Conservation (phyloP, 176 grass and related monocot genomes). For the Oryza glaberrima region DNA sequence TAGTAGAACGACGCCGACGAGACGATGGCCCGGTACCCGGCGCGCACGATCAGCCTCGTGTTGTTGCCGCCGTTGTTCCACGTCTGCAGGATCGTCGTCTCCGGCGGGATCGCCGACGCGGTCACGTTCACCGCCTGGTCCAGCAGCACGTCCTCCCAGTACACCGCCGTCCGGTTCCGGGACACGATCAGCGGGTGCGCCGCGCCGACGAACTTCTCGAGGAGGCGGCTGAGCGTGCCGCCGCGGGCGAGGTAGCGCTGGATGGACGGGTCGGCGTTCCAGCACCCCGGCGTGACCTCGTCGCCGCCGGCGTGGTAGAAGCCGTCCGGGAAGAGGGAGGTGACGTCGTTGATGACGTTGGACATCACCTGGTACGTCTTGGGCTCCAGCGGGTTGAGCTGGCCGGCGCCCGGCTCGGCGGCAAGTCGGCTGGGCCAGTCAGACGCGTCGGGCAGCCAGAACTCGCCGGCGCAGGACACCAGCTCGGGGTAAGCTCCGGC, state of each 20-base stretch:
- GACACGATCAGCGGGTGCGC: conserved; percentile 55
- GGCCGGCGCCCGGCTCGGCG: conserved; percentile 72
- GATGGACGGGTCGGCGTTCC: conserved; percentile 59
- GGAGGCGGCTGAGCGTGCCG: conserved; percentile 70
- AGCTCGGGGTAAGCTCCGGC: conserved; percentile 75
- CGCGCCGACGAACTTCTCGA: conserved; percentile 66
- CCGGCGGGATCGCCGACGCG: conserved; percentile 53
- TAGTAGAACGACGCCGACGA: conserved; percentile 93
- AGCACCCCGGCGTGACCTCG: conserved; percentile 80
- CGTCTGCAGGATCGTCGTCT: conserved; percentile 87
- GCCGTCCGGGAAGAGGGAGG: conserved; percentile 70
- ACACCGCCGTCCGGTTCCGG: conserved; percentile 77
- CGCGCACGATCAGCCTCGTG: conserved; percentile 77
- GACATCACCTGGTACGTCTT: conserved; percentile 76
- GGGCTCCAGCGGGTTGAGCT: conserved; percentile 80
- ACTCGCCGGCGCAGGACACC: conserved; percentile 66
- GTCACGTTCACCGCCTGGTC: conserved; percentile 61
- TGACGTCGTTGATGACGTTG: conserved; percentile 69
- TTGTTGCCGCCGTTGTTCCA: conserved; percentile 92
- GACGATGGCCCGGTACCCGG: conserved; percentile 84
- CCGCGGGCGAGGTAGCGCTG: conserved; percentile 42
- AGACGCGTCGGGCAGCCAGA: conserved; percentile 59
- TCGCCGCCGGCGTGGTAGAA: conserved; percentile 85
- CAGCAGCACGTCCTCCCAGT: conserved; percentile 93
- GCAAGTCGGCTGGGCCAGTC: conserved; percentile 52